Conservation (phyloP, 2,329 filamentous ascomycete species). For the Diaporthe longicolla region DNA sequence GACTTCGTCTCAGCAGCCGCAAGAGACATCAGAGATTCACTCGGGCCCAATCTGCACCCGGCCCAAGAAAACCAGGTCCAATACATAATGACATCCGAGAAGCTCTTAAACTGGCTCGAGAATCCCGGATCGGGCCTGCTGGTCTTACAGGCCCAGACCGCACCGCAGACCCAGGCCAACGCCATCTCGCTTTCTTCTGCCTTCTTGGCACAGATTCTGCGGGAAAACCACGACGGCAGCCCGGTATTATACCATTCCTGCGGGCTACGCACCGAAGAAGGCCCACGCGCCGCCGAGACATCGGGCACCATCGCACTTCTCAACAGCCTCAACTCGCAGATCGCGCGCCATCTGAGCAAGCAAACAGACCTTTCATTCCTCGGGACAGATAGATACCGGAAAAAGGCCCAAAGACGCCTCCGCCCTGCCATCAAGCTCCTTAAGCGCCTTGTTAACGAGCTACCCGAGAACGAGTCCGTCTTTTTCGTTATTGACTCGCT, state of each 20-base stretch:
- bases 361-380: not conserved
- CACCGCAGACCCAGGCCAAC: not conserved
- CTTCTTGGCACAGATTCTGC: not conserved
- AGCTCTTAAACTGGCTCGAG: not conserved
- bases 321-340: slow-evolving; percentile 3
- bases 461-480: not conserved
- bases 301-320: not conserved
- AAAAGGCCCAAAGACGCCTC: not conserved
- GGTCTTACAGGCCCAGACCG: not conserved
- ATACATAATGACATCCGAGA: not conserved
- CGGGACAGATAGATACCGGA: not conserved
- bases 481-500: not conserved
- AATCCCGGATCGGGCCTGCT: not conserved
- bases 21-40: not conserved
- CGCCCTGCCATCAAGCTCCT: not conserved
- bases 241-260: not conserved
- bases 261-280: not conserved
- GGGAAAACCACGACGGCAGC: not conserved
- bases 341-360: not conserved
- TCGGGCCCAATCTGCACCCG: not conserved
- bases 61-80: not conserved
- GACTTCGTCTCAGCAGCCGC: not conserved
- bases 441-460: not conserved
- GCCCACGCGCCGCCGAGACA: not conserved
- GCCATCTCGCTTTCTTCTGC: not conserved